A percentile compares a stretch with the other conserved stretches of the same genome.
phyloP scores from a whole-genome alignment of 192 early-diverging fungal genomes.

The Coemansia sp. region DNA sequence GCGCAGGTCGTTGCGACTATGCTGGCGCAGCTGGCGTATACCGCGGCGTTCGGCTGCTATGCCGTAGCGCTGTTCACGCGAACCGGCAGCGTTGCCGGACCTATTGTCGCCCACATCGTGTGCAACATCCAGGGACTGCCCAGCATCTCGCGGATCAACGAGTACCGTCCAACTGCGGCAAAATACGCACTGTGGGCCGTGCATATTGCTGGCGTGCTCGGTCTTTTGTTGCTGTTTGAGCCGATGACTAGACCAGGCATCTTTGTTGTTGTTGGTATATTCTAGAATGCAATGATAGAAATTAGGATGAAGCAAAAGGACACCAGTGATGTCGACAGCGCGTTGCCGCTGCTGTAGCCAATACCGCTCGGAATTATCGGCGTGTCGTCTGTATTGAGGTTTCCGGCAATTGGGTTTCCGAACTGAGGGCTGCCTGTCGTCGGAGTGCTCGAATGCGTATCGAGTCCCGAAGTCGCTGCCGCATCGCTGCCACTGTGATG shows the following conservation, averaged over 20 bases:
- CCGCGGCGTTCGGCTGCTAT: slow-evolving; percentile 47
- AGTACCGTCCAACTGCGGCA: neutral
- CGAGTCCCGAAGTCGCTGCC: slow-evolving; percentile 9
- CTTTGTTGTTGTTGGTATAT: neutral
- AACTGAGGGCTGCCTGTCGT: slow-evolving; percentile 14
- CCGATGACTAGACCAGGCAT: slow-evolving; percentile 46
- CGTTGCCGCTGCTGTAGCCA: slow-evolving; percentile 24
- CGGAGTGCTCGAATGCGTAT: neutral
- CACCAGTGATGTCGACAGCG: neutral
- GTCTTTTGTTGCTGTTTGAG: slow-evolving; percentile 34
- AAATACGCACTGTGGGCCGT: slow-evolving; percentile 27
- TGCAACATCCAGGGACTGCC: slow-evolving; percentile 47
- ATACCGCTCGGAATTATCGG: slow-evolving; percentile 37
- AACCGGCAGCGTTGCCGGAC: slow-evolving; percentile 24
- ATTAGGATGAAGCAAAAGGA: too few relatives aligned
- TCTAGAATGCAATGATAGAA: neutral
- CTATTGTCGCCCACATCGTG: slow-evolving; percentile 28
- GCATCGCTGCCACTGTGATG: slow-evolving; percentile 2
- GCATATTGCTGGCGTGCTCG: slow-evolving; percentile 24
- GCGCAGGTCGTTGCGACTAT: slow-evolving; percentile 2
- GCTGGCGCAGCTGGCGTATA: slow-evolving; percentile 36
- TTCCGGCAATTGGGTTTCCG: slow-evolving; percentile 48
- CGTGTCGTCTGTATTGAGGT: slow-evolving; percentile 15
- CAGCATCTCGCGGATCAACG: neutral
- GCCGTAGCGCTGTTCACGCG: slow-evolving; percentile 28